Percentiles rank a stretch among this genome's conserved stretches.
Evolutionary conservation across 108 stramenopile genomes (phyloP).

Genomic region (Parmales sp.): DNA sequence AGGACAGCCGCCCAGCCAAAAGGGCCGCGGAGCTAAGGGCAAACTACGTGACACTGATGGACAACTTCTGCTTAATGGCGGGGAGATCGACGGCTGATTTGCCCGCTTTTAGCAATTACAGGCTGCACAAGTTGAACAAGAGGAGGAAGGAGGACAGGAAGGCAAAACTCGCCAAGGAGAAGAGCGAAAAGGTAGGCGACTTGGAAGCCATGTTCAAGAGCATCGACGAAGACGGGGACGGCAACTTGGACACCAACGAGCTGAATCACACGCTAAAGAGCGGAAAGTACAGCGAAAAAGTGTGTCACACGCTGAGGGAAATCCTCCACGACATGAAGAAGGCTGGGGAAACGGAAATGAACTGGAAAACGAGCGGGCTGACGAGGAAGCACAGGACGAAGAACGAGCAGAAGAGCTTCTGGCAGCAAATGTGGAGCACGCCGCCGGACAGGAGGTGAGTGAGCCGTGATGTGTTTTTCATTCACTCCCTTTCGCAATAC

Average conservation of each 20-base stretch:
- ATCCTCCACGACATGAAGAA: too few relatives aligned
- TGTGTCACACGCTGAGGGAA: too few relatives aligned
- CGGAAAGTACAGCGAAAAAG: not conserved
- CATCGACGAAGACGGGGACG: not conserved
- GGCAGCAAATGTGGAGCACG: too few relatives aligned
- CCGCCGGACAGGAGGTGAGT: too few relatives aligned
- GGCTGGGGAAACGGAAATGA: too few relatives aligned
- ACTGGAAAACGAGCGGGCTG: too few relatives aligned
- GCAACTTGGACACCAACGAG: not conserved
- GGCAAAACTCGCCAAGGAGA: not conserved
- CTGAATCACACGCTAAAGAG: not conserved
- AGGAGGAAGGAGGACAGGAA: not conserved
- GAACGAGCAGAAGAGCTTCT: too few relatives aligned
- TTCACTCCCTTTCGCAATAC: too few relatives aligned
- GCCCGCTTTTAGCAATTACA: slow-evolving; percentile 5
- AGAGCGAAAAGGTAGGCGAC: not conserved
- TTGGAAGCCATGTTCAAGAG: not conserved
- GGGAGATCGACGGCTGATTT: not conserved
- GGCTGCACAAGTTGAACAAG: slow-evolving; percentile 2
- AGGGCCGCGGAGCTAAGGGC: slow-evolving; percentile 4
- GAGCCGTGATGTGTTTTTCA: too few relatives aligned
- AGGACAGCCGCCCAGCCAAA: not conserved
- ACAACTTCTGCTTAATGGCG: slow-evolving; percentile 6
- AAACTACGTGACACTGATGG: not conserved
- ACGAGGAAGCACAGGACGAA: too few relatives aligned